Evolutionary conservation across 805 yeast species (phyloP).

Genomic region (Metschnikowia lunata): DNA sequence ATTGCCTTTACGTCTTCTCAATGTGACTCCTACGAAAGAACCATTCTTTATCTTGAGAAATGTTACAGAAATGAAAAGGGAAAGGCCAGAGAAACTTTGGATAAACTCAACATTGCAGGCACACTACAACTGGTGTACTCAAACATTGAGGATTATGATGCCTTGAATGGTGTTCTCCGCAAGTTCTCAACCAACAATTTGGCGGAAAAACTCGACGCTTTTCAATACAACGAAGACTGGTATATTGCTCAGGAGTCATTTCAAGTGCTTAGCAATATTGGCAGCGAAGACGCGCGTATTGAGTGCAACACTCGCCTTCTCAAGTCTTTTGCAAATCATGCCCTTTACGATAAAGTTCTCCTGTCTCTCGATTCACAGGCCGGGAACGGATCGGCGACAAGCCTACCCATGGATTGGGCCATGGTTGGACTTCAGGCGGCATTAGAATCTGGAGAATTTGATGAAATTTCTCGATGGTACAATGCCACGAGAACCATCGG

Average conservation of each 20-base stretch:
- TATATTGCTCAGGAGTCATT: slow-evolving; percentile 81
- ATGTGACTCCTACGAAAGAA: slow-evolving; percentile 81
- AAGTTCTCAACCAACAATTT: slow-evolving; percentile 64
- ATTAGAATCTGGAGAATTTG: slow-evolving; percentile 55
- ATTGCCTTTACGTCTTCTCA: slow-evolving; percentile 78
- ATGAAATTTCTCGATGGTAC: slow-evolving; percentile 56
- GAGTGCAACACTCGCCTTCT: slow-evolving; percentile 52
- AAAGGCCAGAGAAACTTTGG: slow-evolving; percentile 22
- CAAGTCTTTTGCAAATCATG: slow-evolving; percentile 71
- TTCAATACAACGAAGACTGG: slow-evolving; percentile 86
- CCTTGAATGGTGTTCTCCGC: slow-evolving; percentile 80
- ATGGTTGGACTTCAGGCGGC: slow-evolving; percentile 73
- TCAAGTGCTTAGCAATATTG: slow-evolving; percentile 51
- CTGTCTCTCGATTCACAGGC: slow-evolving; percentile 42
- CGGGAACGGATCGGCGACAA: slow-evolving; percentile 15
- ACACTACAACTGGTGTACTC: slow-evolving; percentile 79
- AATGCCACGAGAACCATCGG: slow-evolving; percentile 43
- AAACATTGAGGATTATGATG: slow-evolving; percentile 82
- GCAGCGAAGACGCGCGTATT: slow-evolving; percentile 25
- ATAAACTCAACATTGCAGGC: slow-evolving; percentile 36
- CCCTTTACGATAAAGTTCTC: slow-evolving; percentile 64
- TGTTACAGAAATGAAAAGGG: slow-evolving; percentile 44
- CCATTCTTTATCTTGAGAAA: slow-evolving; percentile 81
- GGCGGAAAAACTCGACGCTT: slow-evolving; percentile 71
- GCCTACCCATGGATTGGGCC: slow-evolving; percentile 52